Conservation (phyloP, 495 filamentous ascomycete species). For the Penicillium verhagenii region DNA sequence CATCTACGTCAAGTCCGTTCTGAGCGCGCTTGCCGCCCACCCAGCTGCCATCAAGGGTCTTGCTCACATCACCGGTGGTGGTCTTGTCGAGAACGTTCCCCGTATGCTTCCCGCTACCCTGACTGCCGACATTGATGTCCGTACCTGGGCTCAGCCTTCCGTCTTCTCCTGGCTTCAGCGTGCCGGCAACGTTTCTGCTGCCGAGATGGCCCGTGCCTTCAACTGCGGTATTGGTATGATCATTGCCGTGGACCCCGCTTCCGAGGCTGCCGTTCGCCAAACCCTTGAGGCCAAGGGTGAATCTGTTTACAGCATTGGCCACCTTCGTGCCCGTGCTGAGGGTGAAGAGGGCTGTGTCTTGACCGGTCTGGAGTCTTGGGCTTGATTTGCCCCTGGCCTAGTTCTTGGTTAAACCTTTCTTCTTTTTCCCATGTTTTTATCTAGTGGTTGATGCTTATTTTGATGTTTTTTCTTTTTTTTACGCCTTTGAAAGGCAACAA, state of each 20-base stretch:
- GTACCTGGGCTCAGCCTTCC: constrained; percentile 65
- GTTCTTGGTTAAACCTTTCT: constrained; percentile 1
- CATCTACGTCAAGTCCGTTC: constrained; percentile 75
- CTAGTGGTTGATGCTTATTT: constrained; percentile 8
- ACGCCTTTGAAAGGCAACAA: constrained; percentile 13
- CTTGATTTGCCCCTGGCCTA: constrained; percentile 13
- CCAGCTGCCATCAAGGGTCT: constrained; percentile 80
- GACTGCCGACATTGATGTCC: constrained; percentile 72
- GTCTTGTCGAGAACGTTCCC: constrained; percentile 87
- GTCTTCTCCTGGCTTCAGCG: constrained; percentile 84
- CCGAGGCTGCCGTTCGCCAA: constrained; percentile 28
- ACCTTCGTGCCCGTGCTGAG: constrained; percentile 50
- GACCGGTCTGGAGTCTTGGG: constrained; percentile 69
- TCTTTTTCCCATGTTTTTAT: constrained; percentile 1
- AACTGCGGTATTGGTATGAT: constrained; percentile 96
- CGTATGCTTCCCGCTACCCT: constrained; percentile 80
- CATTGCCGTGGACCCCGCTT: constrained; percentile 59
- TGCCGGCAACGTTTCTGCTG: constrained; percentile 66
- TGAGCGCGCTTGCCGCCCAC: constrained; percentile 54
- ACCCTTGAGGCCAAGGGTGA: constrained; percentile 67
- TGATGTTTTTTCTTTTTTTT: constrained; percentile 13
- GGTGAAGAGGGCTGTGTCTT: constrained; percentile 66
- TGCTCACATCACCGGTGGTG: constrained; percentile 94
- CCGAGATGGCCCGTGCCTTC: constrained; percentile 88
- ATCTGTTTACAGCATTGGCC: constrained; percentile 73